These are phyloP conservation scores for Lepidopterella palustris DNA, from an alignment of 495 filamentous ascomycete species.

Conservation along the genomic window DNA sequence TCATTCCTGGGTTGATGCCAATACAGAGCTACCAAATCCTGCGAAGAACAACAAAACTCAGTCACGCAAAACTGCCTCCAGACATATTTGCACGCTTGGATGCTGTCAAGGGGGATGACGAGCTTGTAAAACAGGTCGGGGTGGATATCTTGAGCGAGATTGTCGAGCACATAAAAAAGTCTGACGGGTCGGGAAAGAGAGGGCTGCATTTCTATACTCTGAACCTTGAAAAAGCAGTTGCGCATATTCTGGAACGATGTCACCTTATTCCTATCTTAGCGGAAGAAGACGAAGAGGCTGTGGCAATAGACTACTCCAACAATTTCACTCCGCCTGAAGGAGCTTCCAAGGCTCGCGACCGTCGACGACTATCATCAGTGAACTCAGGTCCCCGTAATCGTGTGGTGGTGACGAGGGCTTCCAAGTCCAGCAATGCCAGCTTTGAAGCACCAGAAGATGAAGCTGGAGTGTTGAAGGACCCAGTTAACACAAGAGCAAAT, in stretches of 20 bases:
- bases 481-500: constrained; percentile 61
- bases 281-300: constrained; percentile 42
- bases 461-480: constrained; percentile 54
- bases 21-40: constrained; percentile 96
- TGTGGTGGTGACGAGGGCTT: constrained; percentile 61
- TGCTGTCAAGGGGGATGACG: constrained; percentile 78
- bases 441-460: constrained; percentile 63
- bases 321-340: constrained; percentile 27
- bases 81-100: constrained; percentile 66
- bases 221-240: constrained; percentile 92
- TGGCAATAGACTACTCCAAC: constrained; percentile 43
- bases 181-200: constrained; percentile 50
- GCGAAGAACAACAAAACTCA: constrained; percentile 89
- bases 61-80: constrained; percentile 73
- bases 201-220: constrained; percentile 98
- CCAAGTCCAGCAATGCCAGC: constrained; percentile 45
- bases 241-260: constrained; percentile 81
- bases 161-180: constrained; percentile 59
- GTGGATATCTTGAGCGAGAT: constrained; percentile 64
- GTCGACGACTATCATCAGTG: constrained; percentile 36
- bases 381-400: constrained; percentile 72
- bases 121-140: constrained; percentile 70
- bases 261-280: constrained; percentile 60
- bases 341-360: constrained; percentile 6
- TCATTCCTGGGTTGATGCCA: constrained; percentile 94